Percentiles rank a stretch among this genome's conserved stretches.
Evolutionary conservation across 352 stramenopile species (phyloP).

Genomic region (Thraustochytrium aureum): DNA sequence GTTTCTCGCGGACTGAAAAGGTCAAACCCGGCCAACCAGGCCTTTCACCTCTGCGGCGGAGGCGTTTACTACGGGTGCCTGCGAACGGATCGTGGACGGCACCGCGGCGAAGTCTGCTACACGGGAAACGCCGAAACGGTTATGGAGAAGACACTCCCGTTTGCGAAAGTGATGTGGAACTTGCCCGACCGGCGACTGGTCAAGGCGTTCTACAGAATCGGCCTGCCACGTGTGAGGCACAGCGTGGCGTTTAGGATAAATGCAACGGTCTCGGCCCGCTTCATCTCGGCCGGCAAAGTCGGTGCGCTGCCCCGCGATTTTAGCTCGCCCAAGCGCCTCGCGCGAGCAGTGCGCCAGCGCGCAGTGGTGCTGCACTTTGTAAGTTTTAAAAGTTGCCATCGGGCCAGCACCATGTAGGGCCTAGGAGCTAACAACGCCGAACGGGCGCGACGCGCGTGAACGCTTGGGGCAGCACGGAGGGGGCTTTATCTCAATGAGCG

Average conservation of each 20-base stretch:
- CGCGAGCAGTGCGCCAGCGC: not conserved
- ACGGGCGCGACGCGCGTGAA: too few species aligned
- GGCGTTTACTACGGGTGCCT: conserved; percentile 14
- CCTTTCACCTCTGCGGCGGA: not conserved
- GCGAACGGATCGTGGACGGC: not conserved
- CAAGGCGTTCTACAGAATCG: not conserved
- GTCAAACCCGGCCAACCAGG: not conserved
- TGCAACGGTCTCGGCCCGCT: not conserved
- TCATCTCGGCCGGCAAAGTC: conserved; percentile 1
- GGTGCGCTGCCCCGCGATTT: conserved; percentile 20
- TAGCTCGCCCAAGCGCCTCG: not conserved
- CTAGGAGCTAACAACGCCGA: too few species aligned
- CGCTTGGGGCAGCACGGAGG: conserved; percentile 5
- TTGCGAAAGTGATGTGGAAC: conserved; percentile 49
- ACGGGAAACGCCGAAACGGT: not conserved
- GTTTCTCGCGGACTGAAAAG: not conserved
- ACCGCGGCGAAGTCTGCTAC: conserved; percentile 32
- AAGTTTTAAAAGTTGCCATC: too few species aligned
- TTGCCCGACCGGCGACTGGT: not conserved
- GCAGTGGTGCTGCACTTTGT: conserved; percentile 43
- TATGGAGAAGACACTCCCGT: conserved; percentile 34
- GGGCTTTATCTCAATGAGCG: conserved; percentile 48
- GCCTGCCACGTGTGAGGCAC: not conserved
- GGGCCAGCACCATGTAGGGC: too few species aligned
- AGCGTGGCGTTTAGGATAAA: conserved; percentile 24